Evolutionary conservation across 805 yeast genomes (phyloP).

Genomic region (Zygotorulaspora chibaensis): DNA sequence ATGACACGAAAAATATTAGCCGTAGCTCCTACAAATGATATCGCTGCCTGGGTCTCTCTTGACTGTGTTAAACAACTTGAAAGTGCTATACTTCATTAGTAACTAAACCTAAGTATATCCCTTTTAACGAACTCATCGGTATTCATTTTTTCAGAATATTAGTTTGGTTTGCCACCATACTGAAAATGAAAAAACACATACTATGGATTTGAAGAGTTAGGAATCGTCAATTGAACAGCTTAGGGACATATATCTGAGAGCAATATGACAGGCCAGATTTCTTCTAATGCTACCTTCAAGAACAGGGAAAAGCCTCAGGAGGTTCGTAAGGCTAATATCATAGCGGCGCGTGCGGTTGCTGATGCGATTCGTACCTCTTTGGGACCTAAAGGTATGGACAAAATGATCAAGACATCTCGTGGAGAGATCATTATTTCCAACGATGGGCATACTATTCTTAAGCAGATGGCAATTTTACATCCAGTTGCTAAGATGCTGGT

Average conservation of each 20-base stretch:
- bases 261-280: constrained; percentile 31
- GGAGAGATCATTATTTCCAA: constrained; percentile 94
- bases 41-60: no score
- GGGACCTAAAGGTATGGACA: constrained; percentile 99
- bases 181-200: background rate
- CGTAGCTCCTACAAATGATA: no score
- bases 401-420: constrained; percentile 90
- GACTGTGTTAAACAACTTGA: no score
- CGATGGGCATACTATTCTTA: constrained; percentile 95
- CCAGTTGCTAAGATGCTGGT: constrained; percentile 99
- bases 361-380: constrained; percentile 92
- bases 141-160: no score
- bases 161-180: no score
- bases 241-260: background rate
- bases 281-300: constrained; percentile 83
- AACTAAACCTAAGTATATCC: no score
- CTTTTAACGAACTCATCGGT: no score
- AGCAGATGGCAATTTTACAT: constrained; percentile 97
- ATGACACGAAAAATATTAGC: no score
- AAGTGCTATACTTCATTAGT: no score
- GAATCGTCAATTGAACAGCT: background rate
- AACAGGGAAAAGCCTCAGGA: constrained; percentile 95
- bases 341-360: constrained; percentile 91
- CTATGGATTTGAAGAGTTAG: background rate
- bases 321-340: constrained; percentile 81